Evolutionary conservation across 805 yeast genomes (phyloP).

Genomic region (Komagataella mondaviorum): DNA sequence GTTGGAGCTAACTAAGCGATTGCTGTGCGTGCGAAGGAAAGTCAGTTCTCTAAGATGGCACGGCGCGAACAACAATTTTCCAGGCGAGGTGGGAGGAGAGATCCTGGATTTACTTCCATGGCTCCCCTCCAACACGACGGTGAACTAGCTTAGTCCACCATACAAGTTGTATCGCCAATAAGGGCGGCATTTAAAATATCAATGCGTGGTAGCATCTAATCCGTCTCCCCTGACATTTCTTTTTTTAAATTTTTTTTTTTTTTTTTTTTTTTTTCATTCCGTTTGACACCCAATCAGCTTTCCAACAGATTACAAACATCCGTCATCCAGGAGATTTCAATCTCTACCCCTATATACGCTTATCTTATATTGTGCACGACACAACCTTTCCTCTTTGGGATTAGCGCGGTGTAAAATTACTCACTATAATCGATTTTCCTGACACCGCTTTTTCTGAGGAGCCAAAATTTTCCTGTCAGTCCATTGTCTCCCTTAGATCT

Average conservation of each 20-base stretch:
- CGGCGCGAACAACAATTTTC: not conserved
- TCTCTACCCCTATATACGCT: not conserved
- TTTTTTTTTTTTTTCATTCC: no score
- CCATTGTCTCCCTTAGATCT: not conserved
- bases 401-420: not conserved
- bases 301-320: not conserved
- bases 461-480: no score
- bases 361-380: not conserved
- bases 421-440: not conserved
- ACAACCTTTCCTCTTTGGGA: not conserved
- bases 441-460: not conserved
- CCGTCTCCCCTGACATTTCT: not conserved
- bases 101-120: no score
- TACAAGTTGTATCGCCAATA: no score
- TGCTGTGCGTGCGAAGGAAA: not conserved
- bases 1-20: not conserved
- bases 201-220: not conserved
- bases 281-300: not conserved
- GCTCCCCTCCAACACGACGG: no score
- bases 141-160: no score
- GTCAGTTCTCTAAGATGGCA: not conserved
- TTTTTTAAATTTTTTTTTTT: no score
- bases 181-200: not conserved
- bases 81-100: not conserved
- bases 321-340: not conserved